A percentile compares a stretch with the other conserved stretches of the same genome.
Conservation (phyloP, 441 rosid species). For the Gossypium gossypioides region DNA sequence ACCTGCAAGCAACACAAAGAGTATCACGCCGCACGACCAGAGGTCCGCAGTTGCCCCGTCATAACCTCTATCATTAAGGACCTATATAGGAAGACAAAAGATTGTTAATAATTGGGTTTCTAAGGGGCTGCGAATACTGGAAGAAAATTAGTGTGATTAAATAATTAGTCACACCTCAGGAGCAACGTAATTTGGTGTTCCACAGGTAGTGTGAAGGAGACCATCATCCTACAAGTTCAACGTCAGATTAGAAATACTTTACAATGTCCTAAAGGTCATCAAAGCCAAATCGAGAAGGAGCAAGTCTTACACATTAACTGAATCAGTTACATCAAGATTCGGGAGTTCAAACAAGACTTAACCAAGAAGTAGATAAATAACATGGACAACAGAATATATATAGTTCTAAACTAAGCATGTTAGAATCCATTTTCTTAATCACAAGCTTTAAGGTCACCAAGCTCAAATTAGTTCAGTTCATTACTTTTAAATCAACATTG, state of each 20-base stretch:
- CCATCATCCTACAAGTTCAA: slow-evolving; percentile 68
- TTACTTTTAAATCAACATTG: not conserved
- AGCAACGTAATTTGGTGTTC: slow-evolving; percentile 95
- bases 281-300: not conserved
- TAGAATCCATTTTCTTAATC: not conserved
- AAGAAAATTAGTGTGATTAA: slow-evolving; percentile 14
- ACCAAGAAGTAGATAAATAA: not conserved
- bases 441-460: slow-evolving; percentile 2
- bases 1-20: slow-evolving; percentile 93
- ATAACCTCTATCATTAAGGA: slow-evolving; percentile 89
- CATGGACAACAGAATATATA: not conserved
- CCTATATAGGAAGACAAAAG: slow-evolving; percentile 38
- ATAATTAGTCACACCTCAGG: slow-evolving; percentile 59
- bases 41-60: slow-evolving; percentile 92
- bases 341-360: not conserved
- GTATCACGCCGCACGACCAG: slow-evolving; percentile 99
- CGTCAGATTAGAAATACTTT: slow-evolving; percentile 13
- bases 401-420: not conserved
- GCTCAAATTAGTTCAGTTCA: not conserved
- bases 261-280: not conserved
- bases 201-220: slow-evolving; percentile 88
- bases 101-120: not conserved
- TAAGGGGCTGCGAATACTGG: not conserved
- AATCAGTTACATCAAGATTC: not conserved
- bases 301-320: not conserved